phyloP scores from a whole-genome alignment of 768 basidiomycete genomes.

The Baorangia bicolor region DNA sequence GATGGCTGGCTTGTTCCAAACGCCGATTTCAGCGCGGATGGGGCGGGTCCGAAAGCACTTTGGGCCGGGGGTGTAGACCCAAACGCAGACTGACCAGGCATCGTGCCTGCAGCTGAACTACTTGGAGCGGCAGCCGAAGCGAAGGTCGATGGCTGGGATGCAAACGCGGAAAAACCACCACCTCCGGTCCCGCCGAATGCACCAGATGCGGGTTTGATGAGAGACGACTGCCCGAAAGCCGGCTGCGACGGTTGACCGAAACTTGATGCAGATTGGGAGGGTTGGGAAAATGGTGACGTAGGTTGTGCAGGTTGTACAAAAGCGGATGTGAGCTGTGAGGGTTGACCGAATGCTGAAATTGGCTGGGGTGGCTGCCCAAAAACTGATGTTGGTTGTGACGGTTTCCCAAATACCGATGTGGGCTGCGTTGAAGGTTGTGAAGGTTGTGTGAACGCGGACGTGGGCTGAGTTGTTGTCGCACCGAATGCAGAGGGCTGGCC shows the following conservation, averaged over 20 bases:
- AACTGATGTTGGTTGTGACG: conserved; percentile 24
- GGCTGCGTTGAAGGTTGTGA: conserved; percentile 31
- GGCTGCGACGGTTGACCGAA: conserved; percentile 38
- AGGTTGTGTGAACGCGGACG: conserved; percentile 27
- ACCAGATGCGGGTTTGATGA: conserved; percentile 52
- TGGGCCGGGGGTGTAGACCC: conserved; percentile 15
- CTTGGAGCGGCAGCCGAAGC: conserved; percentile 14
- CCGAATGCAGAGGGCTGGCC: conserved; percentile 40
- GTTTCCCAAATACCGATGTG: conserved; percentile 34
- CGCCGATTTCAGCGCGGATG: conserved; percentile 17
- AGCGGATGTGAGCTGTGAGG: conserved; percentile 27
- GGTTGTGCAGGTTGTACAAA: conserved; percentile 32
- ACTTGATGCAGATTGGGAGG: conserved; percentile 30
- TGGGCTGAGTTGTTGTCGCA: conserved; percentile 29
- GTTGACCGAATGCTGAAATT: conserved; percentile 39
- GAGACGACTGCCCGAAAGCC: conserved; percentile 36
- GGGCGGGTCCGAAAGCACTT: conserved; percentile 17
- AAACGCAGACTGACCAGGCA: conserved; percentile 22
- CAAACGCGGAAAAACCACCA: conserved; percentile 52
- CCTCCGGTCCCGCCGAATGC: conserved; percentile 47
- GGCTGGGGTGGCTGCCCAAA: conserved; percentile 36
- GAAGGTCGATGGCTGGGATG: conserved; percentile 48
- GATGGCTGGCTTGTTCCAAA: conserved; percentile 18
- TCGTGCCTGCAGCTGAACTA: conserved; percentile 1
- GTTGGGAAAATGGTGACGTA: conserved; percentile 29